Conservation (phyloP, 2,329 filamentous ascomycete genomes). For the Fusarium continuum region DNA sequence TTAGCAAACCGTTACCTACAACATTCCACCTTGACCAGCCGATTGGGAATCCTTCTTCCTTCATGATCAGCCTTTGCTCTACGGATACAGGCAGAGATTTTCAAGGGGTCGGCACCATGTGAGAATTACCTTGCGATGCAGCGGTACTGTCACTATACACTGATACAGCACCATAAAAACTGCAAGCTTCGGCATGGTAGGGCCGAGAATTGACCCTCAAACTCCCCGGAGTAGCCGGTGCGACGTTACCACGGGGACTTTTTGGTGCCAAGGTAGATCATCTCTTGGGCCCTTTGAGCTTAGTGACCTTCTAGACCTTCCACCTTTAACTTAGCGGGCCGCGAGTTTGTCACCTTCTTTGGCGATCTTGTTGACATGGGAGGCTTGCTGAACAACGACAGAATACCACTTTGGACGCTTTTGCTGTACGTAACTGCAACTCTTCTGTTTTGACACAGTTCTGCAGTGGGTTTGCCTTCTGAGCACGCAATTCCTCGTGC, state of each 20-base stretch:
- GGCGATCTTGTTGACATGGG: constrained; percentile 17
- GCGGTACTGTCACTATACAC: no score
- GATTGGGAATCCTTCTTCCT: background rate
- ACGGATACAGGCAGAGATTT: no score
- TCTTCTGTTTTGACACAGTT: background rate
- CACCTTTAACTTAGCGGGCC: constrained; percentile 16
- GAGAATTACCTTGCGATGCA: no score
- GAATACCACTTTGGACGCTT: constrained; percentile 3
- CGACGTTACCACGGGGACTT: constrained; percentile 4
- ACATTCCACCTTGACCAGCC: background rate
- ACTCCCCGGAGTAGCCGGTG: background rate
- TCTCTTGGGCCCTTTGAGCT: background rate
- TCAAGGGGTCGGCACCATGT: no score
- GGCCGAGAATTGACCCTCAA: constrained; percentile 10
- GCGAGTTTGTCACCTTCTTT: background rate
- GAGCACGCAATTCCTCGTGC: constrained; percentile 45
- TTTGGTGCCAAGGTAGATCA: constrained; percentile 4
- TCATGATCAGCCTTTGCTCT: no score
- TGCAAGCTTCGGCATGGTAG: constrained; percentile 15
- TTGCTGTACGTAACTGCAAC: constrained; percentile 28
- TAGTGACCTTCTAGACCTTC: constrained; percentile 24
- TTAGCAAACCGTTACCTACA: background rate
- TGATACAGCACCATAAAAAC: no score
- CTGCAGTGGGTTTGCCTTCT: constrained; percentile 34
- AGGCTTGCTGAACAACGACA: background rate